Evolutionary conservation across 108 stramenopile genomes (phyloP).

Genomic region (Cyclotella distinguenda): DNA sequence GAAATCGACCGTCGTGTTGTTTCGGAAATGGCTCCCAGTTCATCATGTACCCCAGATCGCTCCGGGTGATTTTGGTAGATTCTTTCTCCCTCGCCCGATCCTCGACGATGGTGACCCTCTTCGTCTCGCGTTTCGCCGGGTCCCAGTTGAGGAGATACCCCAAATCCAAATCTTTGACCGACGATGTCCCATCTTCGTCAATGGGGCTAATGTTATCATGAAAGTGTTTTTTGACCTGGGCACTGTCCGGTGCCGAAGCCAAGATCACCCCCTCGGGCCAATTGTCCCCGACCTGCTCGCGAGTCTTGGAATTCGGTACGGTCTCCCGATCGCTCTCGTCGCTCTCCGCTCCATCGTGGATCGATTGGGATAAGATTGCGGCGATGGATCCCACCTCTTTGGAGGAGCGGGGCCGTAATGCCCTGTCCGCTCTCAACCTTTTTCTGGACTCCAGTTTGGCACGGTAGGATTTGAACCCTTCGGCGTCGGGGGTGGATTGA

Average conservation of each 20-base stretch:
- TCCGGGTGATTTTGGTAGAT: slow-evolving; percentile 57
- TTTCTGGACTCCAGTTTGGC: slow-evolving; percentile 25
- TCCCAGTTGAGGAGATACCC: slow-evolving; percentile 86
- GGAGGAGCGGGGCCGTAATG: not conserved
- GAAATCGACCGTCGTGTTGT: slow-evolving; percentile 6
- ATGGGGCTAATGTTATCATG: slow-evolving; percentile 46
- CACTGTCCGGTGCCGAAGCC: slow-evolving; percentile 17
- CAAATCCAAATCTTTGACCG: slow-evolving; percentile 61
- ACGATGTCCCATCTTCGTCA: slow-evolving; percentile 28
- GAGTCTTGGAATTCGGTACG: not conserved
- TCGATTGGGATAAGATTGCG: slow-evolving; percentile 37
- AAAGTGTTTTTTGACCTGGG: slow-evolving; percentile 16
- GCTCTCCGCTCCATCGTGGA: slow-evolving; percentile 19
- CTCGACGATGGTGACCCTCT: slow-evolving; percentile 25
- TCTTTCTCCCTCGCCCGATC: slow-evolving; percentile 5
- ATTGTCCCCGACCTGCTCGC: not conserved
- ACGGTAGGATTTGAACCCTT: slow-evolving; percentile 4
- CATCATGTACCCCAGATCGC: slow-evolving; percentile 87
- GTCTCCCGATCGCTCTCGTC: slow-evolving; percentile 1
- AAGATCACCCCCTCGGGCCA: not conserved
- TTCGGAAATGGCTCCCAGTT: slow-evolving; percentile 75
- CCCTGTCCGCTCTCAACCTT: slow-evolving; percentile 16
- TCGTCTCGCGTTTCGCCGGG: slow-evolving; percentile 32
- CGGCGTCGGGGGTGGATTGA: not conserved
- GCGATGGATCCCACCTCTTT: slow-evolving; percentile 24